Percentiles rank a stretch among this genome's conserved stretches.
These are phyloP conservation scores for Phytophthora litchii DNA, from an alignment of 352 stramenopile genomes.

Conservation along the genomic window DNA sequence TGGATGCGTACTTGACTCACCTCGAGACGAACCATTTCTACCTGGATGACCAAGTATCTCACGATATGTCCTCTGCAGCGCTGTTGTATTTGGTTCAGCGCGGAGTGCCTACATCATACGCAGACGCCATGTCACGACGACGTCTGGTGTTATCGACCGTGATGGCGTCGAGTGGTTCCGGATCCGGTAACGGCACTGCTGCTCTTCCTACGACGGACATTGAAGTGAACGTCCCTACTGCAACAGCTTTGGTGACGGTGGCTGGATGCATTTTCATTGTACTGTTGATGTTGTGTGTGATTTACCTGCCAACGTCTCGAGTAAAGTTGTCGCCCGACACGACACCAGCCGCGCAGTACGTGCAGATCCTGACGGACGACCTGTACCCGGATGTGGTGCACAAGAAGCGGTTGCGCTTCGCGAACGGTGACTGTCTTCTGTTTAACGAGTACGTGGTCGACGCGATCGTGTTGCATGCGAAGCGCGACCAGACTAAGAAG, in stretches of 20 bases:
- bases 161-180: constrained; percentile 24
- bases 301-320: constrained; percentile 54
- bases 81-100: constrained; percentile 62
- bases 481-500: constrained; percentile 62
- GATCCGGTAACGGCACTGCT: constrained; percentile 5
- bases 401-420: constrained; percentile 73
- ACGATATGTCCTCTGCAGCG: constrained; percentile 44
- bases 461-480: constrained; percentile 62
- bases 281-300: constrained; percentile 58
- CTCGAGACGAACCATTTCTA: constrained; percentile 39
- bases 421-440: constrained; percentile 62
- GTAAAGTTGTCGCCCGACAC: constrained; percentile 66
- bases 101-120: constrained; percentile 36
- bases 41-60: constrained; percentile 22
- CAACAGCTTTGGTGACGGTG: constrained; percentile 54
- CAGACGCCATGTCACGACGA: constrained; percentile 27
- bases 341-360: constrained; percentile 66
- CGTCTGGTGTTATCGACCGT: constrained; percentile 26
- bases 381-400: constrained; percentile 71
- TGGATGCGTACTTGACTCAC: constrained; percentile 49
- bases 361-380: constrained; percentile 76
- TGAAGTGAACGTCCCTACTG: constrained; percentile 47
- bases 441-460: constrained; percentile 78
- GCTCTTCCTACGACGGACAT: constrained; percentile 43
- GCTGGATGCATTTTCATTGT: constrained; percentile 58